Conservation (phyloP, 179 eudicot genomes). For the Gypsophila paniculata region DNA sequence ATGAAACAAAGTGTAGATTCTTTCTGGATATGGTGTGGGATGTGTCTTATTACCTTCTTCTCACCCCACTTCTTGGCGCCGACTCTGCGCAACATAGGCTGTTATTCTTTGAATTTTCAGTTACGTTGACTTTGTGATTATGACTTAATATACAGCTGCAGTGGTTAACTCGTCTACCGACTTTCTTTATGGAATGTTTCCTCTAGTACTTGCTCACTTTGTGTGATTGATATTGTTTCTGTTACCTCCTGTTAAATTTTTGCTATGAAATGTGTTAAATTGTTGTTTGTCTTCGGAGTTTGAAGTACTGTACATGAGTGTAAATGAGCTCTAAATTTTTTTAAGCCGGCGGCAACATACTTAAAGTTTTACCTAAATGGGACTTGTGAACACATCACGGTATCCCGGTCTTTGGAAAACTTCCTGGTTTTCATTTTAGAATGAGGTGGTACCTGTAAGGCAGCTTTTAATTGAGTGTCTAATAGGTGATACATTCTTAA, state of each 20-base stretch:
- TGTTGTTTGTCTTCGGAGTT: neutral
- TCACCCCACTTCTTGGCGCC: too few species aligned
- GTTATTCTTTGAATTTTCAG: neutral
- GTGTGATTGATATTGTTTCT: neutral
- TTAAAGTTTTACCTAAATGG: too few species aligned
- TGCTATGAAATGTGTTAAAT: neutral
- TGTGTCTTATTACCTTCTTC: too few species aligned
- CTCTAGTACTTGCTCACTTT: neutral
- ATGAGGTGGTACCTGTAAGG: too few species aligned
- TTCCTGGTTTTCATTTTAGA: too few species aligned
- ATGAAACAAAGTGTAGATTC: neutral
- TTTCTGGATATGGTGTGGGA: too few species aligned
- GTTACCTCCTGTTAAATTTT: neutral
- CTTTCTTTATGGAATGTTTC: neutral
- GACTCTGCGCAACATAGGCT: neutral
- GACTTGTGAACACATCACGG: too few species aligned
- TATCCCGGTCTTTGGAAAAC: too few species aligned
- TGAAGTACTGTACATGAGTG: too few species aligned
- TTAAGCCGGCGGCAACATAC: too few species aligned
- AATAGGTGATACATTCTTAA: neutral
- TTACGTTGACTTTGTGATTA: neutral
- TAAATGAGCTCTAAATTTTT: neutral
- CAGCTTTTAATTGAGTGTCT: neutral
- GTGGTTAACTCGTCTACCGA: neutral
- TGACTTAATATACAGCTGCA: neutral